Percentiles rank a stretch among this genome's conserved stretches.
These are phyloP conservation scores for Penicillium ochrochloron DNA, from an alignment of 495 filamentous ascomycete genomes.

Conservation along the genomic window DNA sequence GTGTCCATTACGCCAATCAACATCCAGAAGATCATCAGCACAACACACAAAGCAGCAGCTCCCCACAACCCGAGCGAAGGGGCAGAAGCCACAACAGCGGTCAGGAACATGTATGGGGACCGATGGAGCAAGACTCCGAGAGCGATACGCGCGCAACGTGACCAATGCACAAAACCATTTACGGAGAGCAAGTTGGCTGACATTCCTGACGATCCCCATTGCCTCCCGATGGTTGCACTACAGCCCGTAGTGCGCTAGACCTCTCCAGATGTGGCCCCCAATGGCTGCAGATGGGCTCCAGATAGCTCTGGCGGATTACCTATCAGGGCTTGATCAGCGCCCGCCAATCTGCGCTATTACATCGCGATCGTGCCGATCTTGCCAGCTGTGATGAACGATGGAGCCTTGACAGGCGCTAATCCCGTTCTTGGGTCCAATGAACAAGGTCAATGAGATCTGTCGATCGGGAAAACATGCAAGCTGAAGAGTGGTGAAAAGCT, in stretches of 20 bases:
- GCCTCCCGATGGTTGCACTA: conserved; percentile 30
- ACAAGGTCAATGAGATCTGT: conserved; percentile 25
- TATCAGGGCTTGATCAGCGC: conserved; percentile 28
- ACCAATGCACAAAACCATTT: conserved; percentile 11
- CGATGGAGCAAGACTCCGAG: conserved; percentile 10
- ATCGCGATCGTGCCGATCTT: conserved; percentile 38
- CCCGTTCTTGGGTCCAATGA: conserved; percentile 18
- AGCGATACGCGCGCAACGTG: not conserved
- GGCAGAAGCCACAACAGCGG: conserved; percentile 16
- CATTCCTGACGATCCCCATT: conserved; percentile 34
- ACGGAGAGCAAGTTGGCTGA: conserved; percentile 28
- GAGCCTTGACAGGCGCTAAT: conserved; percentile 22
- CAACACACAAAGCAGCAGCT: not conserved
- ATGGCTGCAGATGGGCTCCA: conserved; percentile 26
- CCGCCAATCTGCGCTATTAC: conserved; percentile 40
- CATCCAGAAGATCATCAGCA: conserved; percentile 9
- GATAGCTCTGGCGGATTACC: conserved; percentile 23
- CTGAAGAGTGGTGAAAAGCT: conserved; percentile 30
- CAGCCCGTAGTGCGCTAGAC: conserved; percentile 26
- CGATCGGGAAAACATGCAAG: conserved; percentile 27
- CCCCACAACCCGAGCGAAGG: not conserved
- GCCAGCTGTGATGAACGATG: conserved; percentile 36
- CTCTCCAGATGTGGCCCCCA: conserved; percentile 22
- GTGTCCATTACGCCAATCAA: conserved; percentile 17
- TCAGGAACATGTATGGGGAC: conserved; percentile 23